Conservation (phyloP, 306 rosid species). For the Sophora flavescens region DNA sequence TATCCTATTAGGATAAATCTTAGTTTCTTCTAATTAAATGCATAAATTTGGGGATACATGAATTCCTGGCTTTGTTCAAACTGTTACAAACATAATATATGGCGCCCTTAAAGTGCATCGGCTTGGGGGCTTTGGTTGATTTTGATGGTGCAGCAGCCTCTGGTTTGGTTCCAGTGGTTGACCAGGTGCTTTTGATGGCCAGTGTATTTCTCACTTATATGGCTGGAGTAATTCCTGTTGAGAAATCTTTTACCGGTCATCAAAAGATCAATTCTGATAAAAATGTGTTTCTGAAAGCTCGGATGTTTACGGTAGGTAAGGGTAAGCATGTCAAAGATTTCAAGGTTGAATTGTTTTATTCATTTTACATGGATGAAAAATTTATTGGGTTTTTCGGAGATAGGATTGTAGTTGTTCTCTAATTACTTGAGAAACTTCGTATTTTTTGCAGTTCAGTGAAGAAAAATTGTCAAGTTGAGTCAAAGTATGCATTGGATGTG, state of each 20-base stretch:
- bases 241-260: slow-evolving; percentile 53
- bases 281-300: slow-evolving; percentile 53
- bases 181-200: slow-evolving; percentile 84
- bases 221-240: slow-evolving; percentile 82
- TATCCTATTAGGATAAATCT: no score
- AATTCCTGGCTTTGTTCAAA: no score
- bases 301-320: slow-evolving; percentile 96
- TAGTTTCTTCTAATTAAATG: no score
- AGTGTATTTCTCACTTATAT: slow-evolving; percentile 86
- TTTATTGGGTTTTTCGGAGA: slow-evolving; percentile 25
- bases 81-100: no score
- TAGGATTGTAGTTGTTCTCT: slow-evolving; percentile 37
- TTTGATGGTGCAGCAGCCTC: slow-evolving; percentile 62
- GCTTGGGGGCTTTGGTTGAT: slow-evolving; percentile 70
- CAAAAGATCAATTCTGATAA: slow-evolving; percentile 60
- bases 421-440: slow-evolving; percentile 44
- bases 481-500: slow-evolving; percentile 63
- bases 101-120: slow-evolving; percentile 58
- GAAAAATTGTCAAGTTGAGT: slow-evolving; percentile 54
- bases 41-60: no score
- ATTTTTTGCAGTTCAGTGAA: slow-evolving; percentile 61
- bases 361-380: slow-evolving; percentile 23
- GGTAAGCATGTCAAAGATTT: slow-evolving; percentile 65
- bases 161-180: slow-evolving; percentile 71
- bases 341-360: slow-evolving; percentile 48